Conservation (phyloP, 208 protist species). For the Leishmania martiniquensis region DNA sequence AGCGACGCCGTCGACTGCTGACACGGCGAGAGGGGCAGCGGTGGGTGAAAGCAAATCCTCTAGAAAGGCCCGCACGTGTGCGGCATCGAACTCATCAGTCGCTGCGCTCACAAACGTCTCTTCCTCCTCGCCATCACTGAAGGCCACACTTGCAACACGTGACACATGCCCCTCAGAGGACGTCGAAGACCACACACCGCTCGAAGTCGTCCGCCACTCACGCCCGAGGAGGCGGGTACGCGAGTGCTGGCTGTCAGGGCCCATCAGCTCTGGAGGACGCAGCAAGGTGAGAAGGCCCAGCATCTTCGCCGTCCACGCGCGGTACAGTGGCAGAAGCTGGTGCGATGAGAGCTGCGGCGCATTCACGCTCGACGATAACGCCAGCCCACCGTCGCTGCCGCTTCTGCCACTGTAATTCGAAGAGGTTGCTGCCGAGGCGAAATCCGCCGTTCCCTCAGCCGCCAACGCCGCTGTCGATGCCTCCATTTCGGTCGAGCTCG, state of each 20-base stretch:
- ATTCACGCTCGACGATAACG: not conserved
- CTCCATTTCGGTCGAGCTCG: not conserved
- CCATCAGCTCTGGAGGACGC: not conserved
- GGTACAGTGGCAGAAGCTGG: conserved; percentile 4
- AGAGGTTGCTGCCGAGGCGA: not conserved
- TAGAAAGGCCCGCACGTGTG: conserved; percentile 17
- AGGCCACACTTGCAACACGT: conserved; percentile 28
- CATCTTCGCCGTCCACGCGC: conserved; percentile 12
- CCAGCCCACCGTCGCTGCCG: not conserved
- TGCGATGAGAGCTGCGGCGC: not conserved
- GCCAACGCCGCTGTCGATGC: not conserved
- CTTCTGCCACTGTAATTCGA: not conserved
- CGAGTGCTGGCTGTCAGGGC: not conserved
- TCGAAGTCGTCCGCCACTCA: not conserved
- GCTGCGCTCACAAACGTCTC: not conserved
- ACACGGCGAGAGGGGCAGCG: not conserved
- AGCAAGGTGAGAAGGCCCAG: conserved; percentile 27
- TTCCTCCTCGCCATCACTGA: conserved; percentile 30
- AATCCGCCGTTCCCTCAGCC: not conserved
- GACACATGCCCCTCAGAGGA: conserved; percentile 14
- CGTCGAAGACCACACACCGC: not conserved
- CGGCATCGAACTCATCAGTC: conserved; percentile 2
- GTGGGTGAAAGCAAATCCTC: conserved; percentile 18
- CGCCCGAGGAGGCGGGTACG: not conserved
- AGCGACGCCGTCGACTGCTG: not conserved